Evolutionary conservation across 1,284 basidiomycete species (phyloP), one percentile per base, ranked within the genome.

Genomic region (Schizopora paradoxa): DNA sequence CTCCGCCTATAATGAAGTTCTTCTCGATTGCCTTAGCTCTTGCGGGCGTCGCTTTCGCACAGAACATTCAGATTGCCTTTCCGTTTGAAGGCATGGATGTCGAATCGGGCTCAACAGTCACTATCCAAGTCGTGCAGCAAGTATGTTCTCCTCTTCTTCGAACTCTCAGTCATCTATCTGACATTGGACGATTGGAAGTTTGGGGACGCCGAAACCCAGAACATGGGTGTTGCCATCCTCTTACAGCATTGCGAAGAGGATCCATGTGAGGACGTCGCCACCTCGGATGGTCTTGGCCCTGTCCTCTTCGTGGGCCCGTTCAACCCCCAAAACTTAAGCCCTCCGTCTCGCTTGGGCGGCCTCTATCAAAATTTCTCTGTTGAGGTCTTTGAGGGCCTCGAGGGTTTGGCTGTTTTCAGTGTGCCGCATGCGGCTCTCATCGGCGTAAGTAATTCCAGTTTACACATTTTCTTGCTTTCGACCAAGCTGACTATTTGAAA

Each of bases 311-410:
- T 58, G 13, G 75, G 76, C 5, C 45, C 56, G 0, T 79, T 65
- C 57, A 49, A 61, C 13, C 74, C 74, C 0, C 38, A 65, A 46
- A 64, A 47, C 61, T 61, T 48, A n/a, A n/a, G n/a, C n/a, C 68
- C 67, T 14, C 72, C 72, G 11, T n/a, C n/a, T n/a, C 62, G 49
- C 58, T 57, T 18, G 31, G 59, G 10, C 16, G 38, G 32, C 14
- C 18, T 33, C 43, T 63, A 70, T 56, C 65, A 77, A 58, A 77
- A 77, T 57, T 75, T 76, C 52, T 70, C 70, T 5, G 62, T 79
- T 13, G 58, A 56, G 3, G 58, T 79, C 23, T 74, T 75, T 0
- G 23, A 56, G 4, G 36, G 42, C 23, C 50, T 64, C 36, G 40
- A 52, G 28, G 62, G 69, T 10, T 45, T 47, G 10, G 68, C 66